Evolutionary conservation across 2,329 filamentous ascomycete species (phyloP), one percentile per base, ranked within the genome.

Genomic region (Sarocladium strictum): DNA sequence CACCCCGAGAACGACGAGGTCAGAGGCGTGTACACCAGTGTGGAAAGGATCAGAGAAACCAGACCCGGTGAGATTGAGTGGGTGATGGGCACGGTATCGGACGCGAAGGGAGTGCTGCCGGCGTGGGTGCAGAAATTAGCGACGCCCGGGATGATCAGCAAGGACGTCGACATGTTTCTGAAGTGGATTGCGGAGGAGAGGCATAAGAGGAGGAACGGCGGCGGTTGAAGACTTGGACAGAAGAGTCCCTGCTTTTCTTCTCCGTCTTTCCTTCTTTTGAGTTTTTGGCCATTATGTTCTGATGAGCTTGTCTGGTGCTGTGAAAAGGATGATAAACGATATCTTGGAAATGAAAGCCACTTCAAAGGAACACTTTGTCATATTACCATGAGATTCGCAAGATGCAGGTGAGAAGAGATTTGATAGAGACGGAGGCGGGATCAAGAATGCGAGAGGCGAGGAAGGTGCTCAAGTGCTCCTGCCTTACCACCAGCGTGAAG

Each of bases 31-130:
- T 90, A 90, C 62, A 80, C 76, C 26, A 85, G 82, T 58, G 74
- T 90, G 1, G 87, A 91, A 71, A 71, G 80, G 45, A 70, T 87
- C 32, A 70, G 76, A 55, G 71, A 76, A 62, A 57, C 77, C 4
- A 65, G 62, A 3, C 64, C 61, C n/a, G 70, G 72, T 1, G 66
- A 70, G 17, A 58, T 89, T 47, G 84, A 87, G 67, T 94, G 89
- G 89, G 73, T 86, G 56, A 92, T 93, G 86, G 86, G 83, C 9
- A 92, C 88, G 10, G 80, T 84, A 11, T 87, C 84, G 56, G 81
- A 92, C 65, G 88, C 88, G 0, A 76, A 77, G 54, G 89, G 89
- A 0, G 67, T 77, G 26, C 63, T 92, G 55, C 89, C 89, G 0
- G 73, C 77, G 65, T 84, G 76, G 73, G 65, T 86, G 60, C 87